Conservation (phyloP, 345 rosid genomes). For the Cochlearia excelsa region DNA sequence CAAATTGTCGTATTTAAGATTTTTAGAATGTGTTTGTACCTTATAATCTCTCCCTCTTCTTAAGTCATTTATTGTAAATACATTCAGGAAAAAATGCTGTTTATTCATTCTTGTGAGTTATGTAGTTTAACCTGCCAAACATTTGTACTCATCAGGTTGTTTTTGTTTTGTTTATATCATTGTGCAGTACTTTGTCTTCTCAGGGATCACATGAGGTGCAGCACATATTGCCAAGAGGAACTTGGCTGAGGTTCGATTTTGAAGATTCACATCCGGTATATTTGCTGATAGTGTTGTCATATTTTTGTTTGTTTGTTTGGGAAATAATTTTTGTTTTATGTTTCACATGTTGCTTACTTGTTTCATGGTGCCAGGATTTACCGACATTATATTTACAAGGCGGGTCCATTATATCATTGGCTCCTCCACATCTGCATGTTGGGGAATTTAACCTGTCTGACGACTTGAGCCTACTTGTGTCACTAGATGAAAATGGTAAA, state of each 20-base stretch:
- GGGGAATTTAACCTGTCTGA: slow-evolving; percentile 61
- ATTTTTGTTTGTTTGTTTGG: background rate
- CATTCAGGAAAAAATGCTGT: slow-evolving; percentile 1
- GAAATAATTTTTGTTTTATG: slow-evolving; percentile 7
- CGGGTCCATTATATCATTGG: slow-evolving; percentile 72
- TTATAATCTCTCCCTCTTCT: no score
- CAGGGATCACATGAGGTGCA: slow-evolving; percentile 49
- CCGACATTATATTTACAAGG: slow-evolving; percentile 83
- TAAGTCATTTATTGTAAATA: background rate
- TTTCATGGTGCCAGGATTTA: slow-evolving; percentile 57
- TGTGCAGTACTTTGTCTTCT: slow-evolving; percentile 49
- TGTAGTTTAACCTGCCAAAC: background rate
- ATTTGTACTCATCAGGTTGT: slow-evolving; percentile 16
- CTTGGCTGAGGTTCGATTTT: slow-evolving; percentile 76
- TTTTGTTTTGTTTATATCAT: slow-evolving; percentile 16
- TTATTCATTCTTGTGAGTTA: slow-evolving; percentile 18
- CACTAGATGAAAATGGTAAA: slow-evolving; percentile 82
- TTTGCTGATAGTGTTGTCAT: background rate
- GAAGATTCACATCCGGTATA: slow-evolving; percentile 84
- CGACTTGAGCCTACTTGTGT: slow-evolving; percentile 71
- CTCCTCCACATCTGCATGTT: slow-evolving; percentile 65
- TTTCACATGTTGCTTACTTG: slow-evolving; percentile 10
- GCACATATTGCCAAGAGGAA: slow-evolving; percentile 61
- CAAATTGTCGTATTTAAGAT: slow-evolving; percentile 11
- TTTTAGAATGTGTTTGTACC: background rate